These are phyloP conservation scores for Termitomyces sp. DNA, from an alignment of 768 basidiomycete species.

Conservation along the genomic window DNA sequence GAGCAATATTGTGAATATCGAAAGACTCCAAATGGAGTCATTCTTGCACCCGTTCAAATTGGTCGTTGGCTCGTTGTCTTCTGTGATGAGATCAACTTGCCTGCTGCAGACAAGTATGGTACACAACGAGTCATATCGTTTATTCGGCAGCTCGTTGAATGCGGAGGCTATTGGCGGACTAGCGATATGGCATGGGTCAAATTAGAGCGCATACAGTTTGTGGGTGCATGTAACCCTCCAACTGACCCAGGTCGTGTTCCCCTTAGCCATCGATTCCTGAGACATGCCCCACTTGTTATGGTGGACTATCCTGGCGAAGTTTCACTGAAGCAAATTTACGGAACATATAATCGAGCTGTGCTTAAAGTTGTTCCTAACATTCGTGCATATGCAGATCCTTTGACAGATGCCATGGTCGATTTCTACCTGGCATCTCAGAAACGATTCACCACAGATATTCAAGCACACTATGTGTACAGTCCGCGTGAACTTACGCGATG, in stretches of 20 bases:
- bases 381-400: conserved; percentile 86
- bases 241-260: conserved; percentile 99
- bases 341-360: conserved; percentile 93
- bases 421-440: conserved; percentile 94
- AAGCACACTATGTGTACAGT: conserved; percentile 98
- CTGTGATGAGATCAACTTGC: conserved; percentile 99
- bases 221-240: conserved; percentile 98
- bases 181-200: conserved; percentile 96
- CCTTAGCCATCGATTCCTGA: conserved; percentile 92
- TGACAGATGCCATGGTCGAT: conserved; percentile 95
- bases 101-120: conserved; percentile 95
- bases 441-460: conserved; percentile 92
- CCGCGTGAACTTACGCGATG: conserved; percentile 98
- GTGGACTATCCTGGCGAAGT: conserved; percentile 98
- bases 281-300: conserved; percentile 97
- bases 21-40: conserved; percentile 97
- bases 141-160: conserved; percentile 93
- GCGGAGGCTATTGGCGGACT: conserved; percentile 91
- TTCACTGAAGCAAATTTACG: conserved; percentile 97
- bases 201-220: conserved; percentile 98
- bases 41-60: conserved; percentile 89
- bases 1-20: conserved; percentile 99
- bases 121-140: conserved; percentile 99
- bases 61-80: conserved; percentile 99
- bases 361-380: conserved; percentile 95